These are phyloP conservation scores for Tylopilus sp. DNA, from an alignment of 1,284 basidiomycete genomes.

Conservation along the genomic window DNA sequence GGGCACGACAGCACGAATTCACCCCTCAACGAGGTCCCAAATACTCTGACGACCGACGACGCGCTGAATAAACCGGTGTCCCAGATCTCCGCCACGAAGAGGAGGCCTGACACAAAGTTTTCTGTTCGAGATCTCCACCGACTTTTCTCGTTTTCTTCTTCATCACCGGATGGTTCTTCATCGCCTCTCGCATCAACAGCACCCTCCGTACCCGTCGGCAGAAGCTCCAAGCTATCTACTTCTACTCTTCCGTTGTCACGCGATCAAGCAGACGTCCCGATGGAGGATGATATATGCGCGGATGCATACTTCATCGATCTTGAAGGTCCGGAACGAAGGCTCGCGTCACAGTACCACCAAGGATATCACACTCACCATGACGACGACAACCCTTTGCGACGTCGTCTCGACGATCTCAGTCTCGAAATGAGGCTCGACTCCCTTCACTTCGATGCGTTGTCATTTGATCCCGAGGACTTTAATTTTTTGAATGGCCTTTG, in stretches of 20 bases:
- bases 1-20: slow-evolving; percentile 7
- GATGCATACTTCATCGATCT: slow-evolving; percentile 21
- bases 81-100: slow-evolving; percentile 18
- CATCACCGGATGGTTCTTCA: slow-evolving; percentile 4
- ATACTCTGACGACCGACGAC: slow-evolving; percentile 21
- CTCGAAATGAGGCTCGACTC: slow-evolving; percentile 66
- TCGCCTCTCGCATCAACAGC: slow-evolving; percentile 1
- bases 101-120: slow-evolving; percentile 17
- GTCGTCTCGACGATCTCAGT: slow-evolving; percentile 35
- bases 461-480: slow-evolving; percentile 59
- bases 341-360: slow-evolving; percentile 6
- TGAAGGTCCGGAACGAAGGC: slow-evolving; percentile 14
- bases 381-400: slow-evolving; percentile 1
- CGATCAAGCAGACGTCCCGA: slow-evolving; percentile 15
- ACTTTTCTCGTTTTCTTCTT: slow-evolving; percentile 32
- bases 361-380: slow-evolving; percentile 1
- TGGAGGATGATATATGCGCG: slow-evolving; percentile 16
- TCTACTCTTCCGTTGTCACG: slow-evolving; percentile 14
- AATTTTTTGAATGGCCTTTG: slow-evolving; percentile 17
- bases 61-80: slow-evolving; percentile 9
- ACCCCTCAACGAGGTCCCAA: slow-evolving; percentile 8
- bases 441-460: slow-evolving; percentile 62
- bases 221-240: slow-evolving; percentile 6
- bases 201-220: not conserved
- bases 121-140: slow-evolving; percentile 35